Conservation (phyloP, 768 basidiomycete genomes). For the Pleurotus eryngii region DNA sequence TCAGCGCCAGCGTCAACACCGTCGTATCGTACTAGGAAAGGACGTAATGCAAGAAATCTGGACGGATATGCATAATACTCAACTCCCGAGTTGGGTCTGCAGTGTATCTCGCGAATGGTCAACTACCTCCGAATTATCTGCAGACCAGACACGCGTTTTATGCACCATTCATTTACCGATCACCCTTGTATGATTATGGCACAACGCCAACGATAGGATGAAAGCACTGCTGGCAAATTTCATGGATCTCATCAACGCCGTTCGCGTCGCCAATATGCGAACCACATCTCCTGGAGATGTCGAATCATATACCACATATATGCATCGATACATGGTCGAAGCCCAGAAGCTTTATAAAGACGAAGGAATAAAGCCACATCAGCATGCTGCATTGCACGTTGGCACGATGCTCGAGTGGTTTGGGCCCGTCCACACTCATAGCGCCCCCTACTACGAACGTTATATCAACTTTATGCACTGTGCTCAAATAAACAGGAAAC, state of each 20-base stretch:
- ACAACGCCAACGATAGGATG: slow-evolving; percentile 10
- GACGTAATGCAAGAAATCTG: slow-evolving; percentile 25
- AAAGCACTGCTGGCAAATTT: slow-evolving; percentile 21
- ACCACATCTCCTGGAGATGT: slow-evolving; percentile 14
- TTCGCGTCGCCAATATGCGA: slow-evolving; percentile 19
- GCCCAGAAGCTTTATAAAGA: slow-evolving; percentile 14
- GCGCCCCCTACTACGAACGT: slow-evolving; percentile 25
- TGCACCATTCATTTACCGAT: slow-evolving; percentile 24
- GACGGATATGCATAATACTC: slow-evolving; percentile 23
- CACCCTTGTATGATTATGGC: slow-evolving; percentile 24
- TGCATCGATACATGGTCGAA: slow-evolving; percentile 15
- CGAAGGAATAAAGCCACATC: slow-evolving; percentile 13
- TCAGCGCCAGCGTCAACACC: neutral
- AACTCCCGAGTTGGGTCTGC: slow-evolving; percentile 27
- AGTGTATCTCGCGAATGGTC: slow-evolving; percentile 25
- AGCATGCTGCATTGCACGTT: slow-evolving; percentile 22
- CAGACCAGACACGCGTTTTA: slow-evolving; percentile 24
- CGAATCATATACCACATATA: slow-evolving; percentile 15
- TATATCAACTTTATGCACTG: slow-evolving; percentile 21
- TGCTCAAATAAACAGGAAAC: slow-evolving; percentile 12
- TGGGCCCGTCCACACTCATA: slow-evolving; percentile 23
- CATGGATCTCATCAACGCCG: slow-evolving; percentile 23
- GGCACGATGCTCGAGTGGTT: slow-evolving; percentile 14
- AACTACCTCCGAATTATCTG: slow-evolving; percentile 23
- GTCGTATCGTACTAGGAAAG: slow-evolving; percentile 20